Percentiles rank a stretch among this genome's conserved stretches.
phyloP scores from a whole-genome alignment of 352 stramenopile species.

The Ophiocytium majus region DNA sequence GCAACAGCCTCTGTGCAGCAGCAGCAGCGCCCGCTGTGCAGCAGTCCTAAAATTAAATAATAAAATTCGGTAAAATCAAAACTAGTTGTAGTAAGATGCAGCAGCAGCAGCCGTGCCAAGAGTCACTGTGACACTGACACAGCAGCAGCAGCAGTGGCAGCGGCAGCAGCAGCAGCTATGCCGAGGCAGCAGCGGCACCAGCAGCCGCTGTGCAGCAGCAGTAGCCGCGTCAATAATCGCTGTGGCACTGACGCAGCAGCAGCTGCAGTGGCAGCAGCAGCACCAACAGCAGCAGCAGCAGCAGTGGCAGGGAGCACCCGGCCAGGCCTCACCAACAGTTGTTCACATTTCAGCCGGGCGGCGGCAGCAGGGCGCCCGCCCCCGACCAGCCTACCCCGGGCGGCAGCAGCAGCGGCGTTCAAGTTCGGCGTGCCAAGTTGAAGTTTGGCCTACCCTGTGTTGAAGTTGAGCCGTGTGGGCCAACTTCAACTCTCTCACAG shows the following conservation, averaged over 20 bases:
- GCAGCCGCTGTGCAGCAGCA: background rate
- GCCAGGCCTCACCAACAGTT: background rate
- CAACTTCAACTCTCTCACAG: slow-evolving; percentile 69
- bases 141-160: too few species aligned
- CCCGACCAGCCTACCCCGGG: background rate
- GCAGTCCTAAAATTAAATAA: too few species aligned
- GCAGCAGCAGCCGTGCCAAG: background rate
- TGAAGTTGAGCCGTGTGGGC: too few species aligned
- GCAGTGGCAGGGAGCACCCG: too few species aligned
- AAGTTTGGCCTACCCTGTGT: background rate
- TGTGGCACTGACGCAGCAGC: too few species aligned
- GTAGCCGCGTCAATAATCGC: too few species aligned
- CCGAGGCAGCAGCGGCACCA: background rate
- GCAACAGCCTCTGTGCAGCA: too few species aligned
- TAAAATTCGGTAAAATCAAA: too few species aligned
- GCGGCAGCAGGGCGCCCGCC: too few species aligned
- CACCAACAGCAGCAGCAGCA: background rate
- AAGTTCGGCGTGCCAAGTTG: background rate
- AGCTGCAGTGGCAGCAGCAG: background rate
- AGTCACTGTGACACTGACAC: background rate
- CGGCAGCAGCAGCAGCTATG: background rate
- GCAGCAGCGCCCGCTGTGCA: too few species aligned
- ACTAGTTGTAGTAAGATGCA: background rate
- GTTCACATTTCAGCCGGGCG: background rate
- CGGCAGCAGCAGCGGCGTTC: too few species aligned